A percentile compares a stretch with the other conserved stretches of the same genome.
Conservation (phyloP, 352 stramenopile genomes). For the Phytophthora niederhauseri region DNA sequence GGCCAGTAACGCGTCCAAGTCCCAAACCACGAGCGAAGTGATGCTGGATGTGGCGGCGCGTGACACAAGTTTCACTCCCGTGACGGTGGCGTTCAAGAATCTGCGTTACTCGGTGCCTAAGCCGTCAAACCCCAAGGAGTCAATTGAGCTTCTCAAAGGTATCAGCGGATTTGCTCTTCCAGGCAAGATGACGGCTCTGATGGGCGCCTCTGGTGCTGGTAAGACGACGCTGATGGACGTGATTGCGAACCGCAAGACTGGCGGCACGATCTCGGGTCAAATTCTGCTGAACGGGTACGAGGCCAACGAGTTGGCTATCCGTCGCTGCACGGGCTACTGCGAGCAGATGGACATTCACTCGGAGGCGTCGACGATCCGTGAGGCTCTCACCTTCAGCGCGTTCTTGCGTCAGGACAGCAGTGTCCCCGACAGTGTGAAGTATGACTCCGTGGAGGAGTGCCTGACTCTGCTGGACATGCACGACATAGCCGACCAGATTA, state of each 20-base stretch:
- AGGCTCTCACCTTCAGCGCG: constrained; percentile 86
- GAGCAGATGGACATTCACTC: constrained; percentile 45
- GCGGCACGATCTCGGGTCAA: constrained; percentile 59
- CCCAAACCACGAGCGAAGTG: constrained; percentile 28
- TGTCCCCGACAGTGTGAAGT: constrained; percentile 4
- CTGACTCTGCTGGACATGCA: constrained; percentile 42
- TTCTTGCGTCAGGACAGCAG: constrained; percentile 51
- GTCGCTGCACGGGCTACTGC: constrained; percentile 31
- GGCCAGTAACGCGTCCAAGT: constrained; percentile 20
- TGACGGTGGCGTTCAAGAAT: constrained; percentile 28
- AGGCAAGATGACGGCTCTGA: constrained; percentile 40
- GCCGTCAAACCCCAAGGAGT: constrained; percentile 29
- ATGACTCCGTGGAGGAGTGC: constrained; percentile 37
- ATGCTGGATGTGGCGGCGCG: constrained; percentile 28
- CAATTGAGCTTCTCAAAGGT: constrained; percentile 30
- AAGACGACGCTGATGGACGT: constrained; percentile 64
- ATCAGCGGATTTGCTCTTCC: constrained; percentile 28
- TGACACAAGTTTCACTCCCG: constrained; percentile 21
- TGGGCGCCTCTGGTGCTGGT: constrained; percentile 71
- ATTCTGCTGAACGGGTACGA: constrained; percentile 45
- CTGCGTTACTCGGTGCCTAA: constrained; percentile 26
- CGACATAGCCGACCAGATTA: constrained; percentile 36
- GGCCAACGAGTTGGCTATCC: constrained; percentile 34
- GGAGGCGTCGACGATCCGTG: constrained; percentile 40
- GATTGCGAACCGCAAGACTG: constrained; percentile 86